phyloP scores from a whole-genome alignment of 495 filamentous ascomycete species.

The Penicillium herquei region DNA sequence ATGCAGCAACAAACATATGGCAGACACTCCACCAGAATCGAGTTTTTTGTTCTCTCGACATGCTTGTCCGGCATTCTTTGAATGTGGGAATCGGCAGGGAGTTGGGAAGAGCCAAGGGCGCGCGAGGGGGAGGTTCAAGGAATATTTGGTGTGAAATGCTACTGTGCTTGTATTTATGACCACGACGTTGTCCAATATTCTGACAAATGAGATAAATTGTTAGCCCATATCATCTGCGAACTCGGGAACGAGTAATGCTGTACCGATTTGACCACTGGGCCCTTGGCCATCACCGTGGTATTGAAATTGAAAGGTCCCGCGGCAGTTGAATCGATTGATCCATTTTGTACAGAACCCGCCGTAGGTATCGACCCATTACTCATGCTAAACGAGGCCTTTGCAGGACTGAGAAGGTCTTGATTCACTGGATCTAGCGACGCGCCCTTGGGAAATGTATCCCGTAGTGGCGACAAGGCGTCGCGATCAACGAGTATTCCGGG shows the following conservation, averaged over 20 bases:
- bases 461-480: slow-evolving; percentile 63
- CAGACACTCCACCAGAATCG: slow-evolving; percentile 87
- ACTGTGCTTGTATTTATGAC: slow-evolving; percentile 97
- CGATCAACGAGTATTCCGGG: slow-evolving; percentile 52
- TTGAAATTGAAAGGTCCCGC: slow-evolving; percentile 88
- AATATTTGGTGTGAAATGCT: slow-evolving; percentile 97
- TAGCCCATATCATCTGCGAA: slow-evolving; percentile 6
- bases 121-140: slow-evolving; percentile 85
- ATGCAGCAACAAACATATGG: slow-evolving; percentile 76
- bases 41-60: slow-evolving; percentile 81
- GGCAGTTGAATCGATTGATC: slow-evolving; percentile 37
- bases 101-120: slow-evolving; percentile 86
- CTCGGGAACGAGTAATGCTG: slow-evolving; percentile 19
- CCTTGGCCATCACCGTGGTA: slow-evolving; percentile 72
- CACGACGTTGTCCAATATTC: slow-evolving; percentile 86
- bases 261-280: slow-evolving; percentile 78
- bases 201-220: slow-evolving; percentile 23
- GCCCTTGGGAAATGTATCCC: slow-evolving; percentile 43
- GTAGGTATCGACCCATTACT: slow-evolving; percentile 28
- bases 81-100: slow-evolving; percentile 91
- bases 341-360: slow-evolving; percentile 37
- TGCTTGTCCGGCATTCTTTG: slow-evolving; percentile 77
- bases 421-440: slow-evolving; percentile 27
- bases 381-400: slow-evolving; percentile 43
- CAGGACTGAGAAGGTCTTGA: slow-evolving; percentile 37